phyloP scores from a whole-genome alignment of 805 yeast genomes.

The Saturnispora saitoi region DNA sequence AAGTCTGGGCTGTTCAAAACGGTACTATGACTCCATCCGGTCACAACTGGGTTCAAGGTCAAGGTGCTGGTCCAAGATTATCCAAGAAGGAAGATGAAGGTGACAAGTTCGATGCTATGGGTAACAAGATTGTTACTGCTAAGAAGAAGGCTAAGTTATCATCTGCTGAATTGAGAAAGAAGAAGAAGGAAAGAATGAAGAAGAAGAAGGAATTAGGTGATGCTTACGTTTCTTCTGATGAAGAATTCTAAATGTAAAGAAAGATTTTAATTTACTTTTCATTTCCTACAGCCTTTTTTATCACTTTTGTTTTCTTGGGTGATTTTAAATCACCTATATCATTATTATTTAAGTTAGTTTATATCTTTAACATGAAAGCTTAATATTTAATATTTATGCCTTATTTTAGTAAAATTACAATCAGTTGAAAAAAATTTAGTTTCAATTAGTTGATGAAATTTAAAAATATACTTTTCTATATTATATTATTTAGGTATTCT shows the following conservation, averaged over 20 bases:
- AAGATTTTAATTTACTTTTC: neutral
- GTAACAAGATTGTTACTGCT: conserved; percentile 96
- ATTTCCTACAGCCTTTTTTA: neutral
- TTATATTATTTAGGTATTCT: too few relatives aligned
- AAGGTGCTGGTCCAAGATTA: conserved; percentile 99
- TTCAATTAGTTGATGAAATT: neutral
- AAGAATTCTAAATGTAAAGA: conserved; percentile 53
- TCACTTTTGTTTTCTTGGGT: neutral
- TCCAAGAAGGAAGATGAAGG: conserved; percentile 93
- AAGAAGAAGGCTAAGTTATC: conserved; percentile 97
- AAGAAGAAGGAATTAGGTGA: conserved; percentile 99
- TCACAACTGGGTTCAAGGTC: conserved; percentile 99
- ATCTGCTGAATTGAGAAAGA: conserved; percentile 99
- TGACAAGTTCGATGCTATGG: conserved; percentile 99
- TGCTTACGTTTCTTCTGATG: conserved; percentile 91
- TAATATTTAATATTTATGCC: neutral
- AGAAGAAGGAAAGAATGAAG: conserved; percentile 99
- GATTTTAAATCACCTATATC: neutral
- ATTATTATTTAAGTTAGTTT: neutral
- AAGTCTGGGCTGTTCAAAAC: conserved; percentile 98
- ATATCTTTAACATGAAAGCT: neutral
- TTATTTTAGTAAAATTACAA: too few relatives aligned
- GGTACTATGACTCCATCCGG: conserved; percentile 99
- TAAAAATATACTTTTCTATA: too few relatives aligned
- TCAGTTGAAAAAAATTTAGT: too few relatives aligned